These are phyloP conservation scores for Rhynchosporium secalis DNA, from an alignment of 2,329 filamentous ascomycete species.

Conservation along the genomic window DNA sequence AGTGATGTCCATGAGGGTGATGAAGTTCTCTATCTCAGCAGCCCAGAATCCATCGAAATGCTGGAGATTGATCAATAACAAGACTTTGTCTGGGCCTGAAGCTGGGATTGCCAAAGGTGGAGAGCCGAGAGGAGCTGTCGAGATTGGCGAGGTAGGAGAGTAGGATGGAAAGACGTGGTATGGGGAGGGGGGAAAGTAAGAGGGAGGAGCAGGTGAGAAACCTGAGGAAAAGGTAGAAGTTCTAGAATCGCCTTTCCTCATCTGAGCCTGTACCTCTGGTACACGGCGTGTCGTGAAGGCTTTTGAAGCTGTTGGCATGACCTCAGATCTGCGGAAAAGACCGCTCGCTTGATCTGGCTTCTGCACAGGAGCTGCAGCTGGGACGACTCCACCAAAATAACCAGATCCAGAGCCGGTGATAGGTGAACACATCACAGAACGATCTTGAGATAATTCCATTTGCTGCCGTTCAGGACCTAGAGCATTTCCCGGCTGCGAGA, in stretches of 20 bases:
- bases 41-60: constrained; percentile 56
- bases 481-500: no score
- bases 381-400: no score
- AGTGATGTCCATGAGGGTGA: constrained; percentile 21
- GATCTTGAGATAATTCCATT: no score
- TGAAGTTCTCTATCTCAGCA: constrained; percentile 2
- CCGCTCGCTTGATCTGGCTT: no score
- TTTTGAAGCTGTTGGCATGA: no score
- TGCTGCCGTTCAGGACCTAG: no score
- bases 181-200: neutral
- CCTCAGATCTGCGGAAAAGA: no score
- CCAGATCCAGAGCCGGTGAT: no score
- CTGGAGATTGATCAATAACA: constrained; percentile 54
- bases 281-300: no score
- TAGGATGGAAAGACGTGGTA: neutral
- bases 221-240: neutral
- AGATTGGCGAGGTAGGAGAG: neutral
- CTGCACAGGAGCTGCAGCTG: no score
- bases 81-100: constrained; percentile 38
- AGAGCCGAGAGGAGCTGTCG: neutral
- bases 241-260: neutral
- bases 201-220: neutral
- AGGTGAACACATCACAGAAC: no score
- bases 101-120: neutral
- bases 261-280: neutral